These are phyloP conservation scores for Kondoa subrosea DNA, from an alignment of 768 basidiomycete genomes.

Conservation along the genomic window DNA sequence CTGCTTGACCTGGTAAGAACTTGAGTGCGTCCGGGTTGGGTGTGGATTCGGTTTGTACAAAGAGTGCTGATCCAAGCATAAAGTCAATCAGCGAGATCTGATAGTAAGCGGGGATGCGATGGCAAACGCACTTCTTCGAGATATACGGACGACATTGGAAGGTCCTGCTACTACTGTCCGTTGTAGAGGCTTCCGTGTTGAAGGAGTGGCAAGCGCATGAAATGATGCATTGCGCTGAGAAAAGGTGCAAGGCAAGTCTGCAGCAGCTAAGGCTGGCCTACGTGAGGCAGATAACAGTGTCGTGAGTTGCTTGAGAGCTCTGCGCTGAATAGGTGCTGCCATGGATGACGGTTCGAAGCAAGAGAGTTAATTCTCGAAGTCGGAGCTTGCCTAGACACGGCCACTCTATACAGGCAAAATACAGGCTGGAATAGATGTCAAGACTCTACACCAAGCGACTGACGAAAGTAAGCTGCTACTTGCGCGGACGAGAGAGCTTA, in stretches of 20 bases:
- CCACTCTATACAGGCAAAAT: too few species aligned
- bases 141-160: neutral
- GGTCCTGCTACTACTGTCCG: neutral
- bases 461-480: neutral
- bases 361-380: too few species aligned
- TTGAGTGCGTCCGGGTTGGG: slow-evolving; percentile 96
- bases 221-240: neutral
- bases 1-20: slow-evolving; percentile 89
- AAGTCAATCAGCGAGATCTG: neutral
- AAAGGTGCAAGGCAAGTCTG: neutral
- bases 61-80: slow-evolving; percentile 34
- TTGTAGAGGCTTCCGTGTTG: neutral
- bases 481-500: neutral
- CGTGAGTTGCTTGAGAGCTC: neutral
- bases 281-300: neutral
- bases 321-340: neutral
- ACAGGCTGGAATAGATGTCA: too few species aligned
- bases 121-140: neutral
- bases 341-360: too few species aligned
- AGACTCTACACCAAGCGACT: neutral
- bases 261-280: neutral
- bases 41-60: slow-evolving; percentile 94
- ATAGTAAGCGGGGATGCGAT: neutral
- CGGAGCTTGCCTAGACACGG: too few species aligned
- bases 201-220: neutral